These are phyloP conservation scores for Vigna radiata DNA, from an alignment of 306 rosid genomes.

Conservation along the genomic window DNA sequence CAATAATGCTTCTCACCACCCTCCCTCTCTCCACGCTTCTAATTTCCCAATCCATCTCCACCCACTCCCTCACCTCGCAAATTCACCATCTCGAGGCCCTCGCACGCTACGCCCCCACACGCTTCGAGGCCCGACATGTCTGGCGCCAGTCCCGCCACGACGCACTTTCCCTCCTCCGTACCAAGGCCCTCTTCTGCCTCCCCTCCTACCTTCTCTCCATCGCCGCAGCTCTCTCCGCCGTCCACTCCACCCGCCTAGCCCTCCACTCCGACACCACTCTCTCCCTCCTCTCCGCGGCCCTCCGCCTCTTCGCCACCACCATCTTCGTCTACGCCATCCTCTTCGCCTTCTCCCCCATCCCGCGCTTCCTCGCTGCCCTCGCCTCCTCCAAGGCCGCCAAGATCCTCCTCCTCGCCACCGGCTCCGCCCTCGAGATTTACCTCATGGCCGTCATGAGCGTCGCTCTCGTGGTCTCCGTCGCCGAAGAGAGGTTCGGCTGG, in stretches of 20 bases:
- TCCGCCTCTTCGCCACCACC: constrained; percentile 60
- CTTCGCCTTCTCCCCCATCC: constrained; percentile 52
- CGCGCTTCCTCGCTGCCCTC: constrained; percentile 36
- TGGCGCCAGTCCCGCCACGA: constrained; percentile 69
- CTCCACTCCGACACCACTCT: constrained; percentile 39
- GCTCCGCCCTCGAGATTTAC: constrained; percentile 57
- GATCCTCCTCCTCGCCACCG: constrained; percentile 25
- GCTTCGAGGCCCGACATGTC: constrained; percentile 83
- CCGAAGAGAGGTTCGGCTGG: constrained; percentile 72
- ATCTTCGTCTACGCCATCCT: constrained; percentile 57
- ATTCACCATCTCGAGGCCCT: constrained; percentile 73
- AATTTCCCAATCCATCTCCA: constrained; percentile 56
- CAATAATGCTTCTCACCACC: constrained; percentile 54
- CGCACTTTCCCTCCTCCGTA: constrained; percentile 66
- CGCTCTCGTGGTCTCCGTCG: constrained; percentile 66
- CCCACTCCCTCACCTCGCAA: constrained; percentile 54
- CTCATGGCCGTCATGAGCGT: constrained; percentile 68
- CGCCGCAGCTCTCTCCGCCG: constrained; percentile 63
- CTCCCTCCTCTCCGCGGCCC: constrained; percentile 42
- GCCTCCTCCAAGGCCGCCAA: constrained; percentile 31
- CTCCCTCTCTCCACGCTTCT: constrained; percentile 72
- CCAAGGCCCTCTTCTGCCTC: constrained; percentile 59
- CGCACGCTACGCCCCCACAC: constrained; percentile 64
- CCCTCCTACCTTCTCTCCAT: constrained; percentile 70
- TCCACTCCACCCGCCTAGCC: constrained; percentile 53